phyloP scores from a whole-genome alignment of 177 flowering plant species.

The Vitis hybrid region DNA sequence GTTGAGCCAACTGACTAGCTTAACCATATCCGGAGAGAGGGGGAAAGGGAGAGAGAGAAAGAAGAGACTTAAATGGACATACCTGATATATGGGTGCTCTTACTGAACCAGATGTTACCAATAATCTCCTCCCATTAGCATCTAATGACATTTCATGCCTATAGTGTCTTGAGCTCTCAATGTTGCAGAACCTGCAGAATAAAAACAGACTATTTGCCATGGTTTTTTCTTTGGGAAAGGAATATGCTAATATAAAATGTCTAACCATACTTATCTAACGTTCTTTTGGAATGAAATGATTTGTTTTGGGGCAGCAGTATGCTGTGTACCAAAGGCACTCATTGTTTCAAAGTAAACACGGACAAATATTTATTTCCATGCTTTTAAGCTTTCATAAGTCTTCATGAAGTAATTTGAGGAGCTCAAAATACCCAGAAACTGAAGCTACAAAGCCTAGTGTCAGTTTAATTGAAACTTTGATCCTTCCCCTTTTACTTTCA shows the following conservation, averaged over 20 bases:
- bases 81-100: slow-evolving; percentile 96
- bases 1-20: no score
- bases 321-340: no score
- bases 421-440: background rate
- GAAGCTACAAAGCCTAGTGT: background rate
- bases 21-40: background rate
- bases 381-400: background rate
- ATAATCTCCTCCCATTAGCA: slow-evolving; percentile 68
- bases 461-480: background rate
- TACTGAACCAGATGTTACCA: slow-evolving; percentile 76
- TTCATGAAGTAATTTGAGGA: background rate
- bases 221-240: background rate
- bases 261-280: background rate
- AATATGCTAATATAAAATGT: background rate
- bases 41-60: slow-evolving; percentile 3
- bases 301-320: no score
- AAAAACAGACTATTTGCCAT: slow-evolving; percentile 1
- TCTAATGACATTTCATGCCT: slow-evolving; percentile 89
- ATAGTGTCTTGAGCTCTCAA: slow-evolving; percentile 34
- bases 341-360: no score
- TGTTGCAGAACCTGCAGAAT: slow-evolving; percentile 52
- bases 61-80: background rate
- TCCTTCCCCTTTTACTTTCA: background rate
- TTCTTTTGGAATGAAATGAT: no score
- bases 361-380: background rate